phyloP scores from a whole-genome alignment of 805 yeast genomes.

The Lachancea mirantina region DNA sequence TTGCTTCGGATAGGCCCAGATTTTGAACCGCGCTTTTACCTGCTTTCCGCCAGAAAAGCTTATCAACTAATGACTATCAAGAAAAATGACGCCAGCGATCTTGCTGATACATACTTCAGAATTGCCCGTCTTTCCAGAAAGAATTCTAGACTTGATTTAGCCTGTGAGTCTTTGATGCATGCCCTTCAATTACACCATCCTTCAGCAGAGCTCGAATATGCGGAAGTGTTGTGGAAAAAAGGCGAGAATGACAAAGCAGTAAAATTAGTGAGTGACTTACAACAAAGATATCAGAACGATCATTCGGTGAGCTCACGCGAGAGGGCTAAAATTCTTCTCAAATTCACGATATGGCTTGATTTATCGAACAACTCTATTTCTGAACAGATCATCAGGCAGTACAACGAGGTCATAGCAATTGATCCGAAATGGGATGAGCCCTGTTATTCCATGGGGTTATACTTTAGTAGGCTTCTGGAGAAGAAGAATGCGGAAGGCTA shows the following conservation, averaged over 20 bases:
- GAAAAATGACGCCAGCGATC: conserved; percentile 14
- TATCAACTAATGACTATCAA: conserved; percentile 30
- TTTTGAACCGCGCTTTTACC: conserved; percentile 52
- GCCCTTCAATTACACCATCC: conserved; percentile 26
- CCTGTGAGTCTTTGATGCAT: conserved; percentile 62
- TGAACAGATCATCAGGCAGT: conserved; percentile 62
- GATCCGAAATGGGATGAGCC: conserved; percentile 69
- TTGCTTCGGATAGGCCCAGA: conserved; percentile 38
- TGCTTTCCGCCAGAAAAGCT: conserved; percentile 53
- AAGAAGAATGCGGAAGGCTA: conserved; percentile 43
- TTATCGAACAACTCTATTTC: conserved; percentile 77
- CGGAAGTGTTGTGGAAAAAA: conserved; percentile 80
- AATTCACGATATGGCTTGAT: conserved; percentile 85
- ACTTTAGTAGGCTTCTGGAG: conserved; percentile 70
- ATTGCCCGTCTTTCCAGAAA: conserved; percentile 62
- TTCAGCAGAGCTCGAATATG: conserved; percentile 63
- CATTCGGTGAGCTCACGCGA: conserved; percentile 20
- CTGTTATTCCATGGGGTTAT: conserved; percentile 71
- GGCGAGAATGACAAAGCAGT: conserved; percentile 85
- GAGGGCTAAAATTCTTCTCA: conserved; percentile 47
- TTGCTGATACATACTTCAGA: conserved; percentile 47
- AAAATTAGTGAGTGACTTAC: conserved; percentile 42
- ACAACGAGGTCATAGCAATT: conserved; percentile 47
- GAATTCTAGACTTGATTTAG: conserved; percentile 61
- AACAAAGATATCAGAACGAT: conserved; percentile 16